Percentiles rank a stretch among this genome's conserved stretches.
These are phyloP conservation scores for Neoconidiobolus thromboides DNA, from an alignment of 371 early-diverging fungal species.

Conservation along the genomic window DNA sequence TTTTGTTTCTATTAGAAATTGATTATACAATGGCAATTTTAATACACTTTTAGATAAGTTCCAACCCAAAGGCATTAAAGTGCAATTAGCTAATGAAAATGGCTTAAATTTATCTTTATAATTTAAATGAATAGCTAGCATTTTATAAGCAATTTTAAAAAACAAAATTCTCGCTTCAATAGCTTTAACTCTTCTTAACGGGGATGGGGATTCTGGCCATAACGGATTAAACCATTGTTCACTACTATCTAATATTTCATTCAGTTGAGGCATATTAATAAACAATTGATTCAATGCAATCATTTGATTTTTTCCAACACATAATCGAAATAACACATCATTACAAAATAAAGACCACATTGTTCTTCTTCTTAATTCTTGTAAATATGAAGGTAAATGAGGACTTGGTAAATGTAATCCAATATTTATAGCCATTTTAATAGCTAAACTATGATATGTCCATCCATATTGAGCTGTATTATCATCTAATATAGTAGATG, in stretches of 20 bases:
- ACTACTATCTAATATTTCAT: neutral
- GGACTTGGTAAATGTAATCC: neutral
- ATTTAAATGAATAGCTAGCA: neutral
- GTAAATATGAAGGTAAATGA: neutral
- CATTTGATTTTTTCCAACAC: neutral
- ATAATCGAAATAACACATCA: neutral
- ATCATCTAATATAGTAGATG: neutral
- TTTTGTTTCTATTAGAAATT: neutral
- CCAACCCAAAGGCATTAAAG: neutral
- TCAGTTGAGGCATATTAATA: neutral
- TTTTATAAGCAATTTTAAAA: neutral
- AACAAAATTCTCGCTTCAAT: neutral
- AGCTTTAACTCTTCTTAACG: neutral
- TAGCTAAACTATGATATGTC: neutral
- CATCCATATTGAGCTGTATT: neutral
- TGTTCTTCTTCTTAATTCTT: neutral
- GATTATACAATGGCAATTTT: neutral
- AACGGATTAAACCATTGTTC: neutral
- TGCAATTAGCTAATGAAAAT: neutral
- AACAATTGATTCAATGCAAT: neutral
- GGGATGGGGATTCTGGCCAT: neutral
- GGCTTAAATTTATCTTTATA: neutral
- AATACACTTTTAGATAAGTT: neutral
- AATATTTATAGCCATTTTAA: neutral
- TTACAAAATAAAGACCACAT: neutral